Percentiles rank a stretch among this genome's conserved stretches.
Conservation (phyloP, 441 rosid species). For the Populus trichocarpa region DNA sequence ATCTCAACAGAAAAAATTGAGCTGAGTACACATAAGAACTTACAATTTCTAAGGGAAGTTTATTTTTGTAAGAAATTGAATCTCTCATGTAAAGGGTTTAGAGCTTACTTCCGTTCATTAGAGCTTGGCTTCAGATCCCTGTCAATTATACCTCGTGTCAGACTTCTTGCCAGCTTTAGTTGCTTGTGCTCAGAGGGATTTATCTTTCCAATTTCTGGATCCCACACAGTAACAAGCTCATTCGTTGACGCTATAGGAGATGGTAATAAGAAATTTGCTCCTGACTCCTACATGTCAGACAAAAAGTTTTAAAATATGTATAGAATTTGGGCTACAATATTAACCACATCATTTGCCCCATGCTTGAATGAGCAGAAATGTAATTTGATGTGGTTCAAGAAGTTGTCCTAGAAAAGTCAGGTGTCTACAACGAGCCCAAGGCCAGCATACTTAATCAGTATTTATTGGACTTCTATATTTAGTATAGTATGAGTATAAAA, state of each 20-base stretch:
- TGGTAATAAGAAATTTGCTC: slow-evolving; percentile 81
- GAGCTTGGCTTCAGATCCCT: slow-evolving; percentile 95
- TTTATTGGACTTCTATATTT: background rate
- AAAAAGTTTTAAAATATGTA: slow-evolving; percentile 8
- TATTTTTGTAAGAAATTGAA: slow-evolving; percentile 5
- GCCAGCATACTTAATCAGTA: background rate
- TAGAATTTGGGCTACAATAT: background rate
- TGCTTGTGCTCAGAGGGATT: slow-evolving; percentile 98
- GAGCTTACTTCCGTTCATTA: slow-evolving; percentile 78
- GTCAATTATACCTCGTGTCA: slow-evolving; percentile 92
- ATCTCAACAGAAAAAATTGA: background rate
- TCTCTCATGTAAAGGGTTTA: slow-evolving; percentile 4
- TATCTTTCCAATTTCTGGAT: slow-evolving; percentile 83
- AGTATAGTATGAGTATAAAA: background rate
- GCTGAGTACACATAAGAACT: background rate
- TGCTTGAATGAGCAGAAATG: background rate
- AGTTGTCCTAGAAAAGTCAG: background rate
- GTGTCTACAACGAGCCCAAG: background rate
- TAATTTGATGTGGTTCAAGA: background rate
- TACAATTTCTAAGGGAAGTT: background rate
- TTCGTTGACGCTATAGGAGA: slow-evolving; percentile 88
- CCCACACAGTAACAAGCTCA: slow-evolving; percentile 95
- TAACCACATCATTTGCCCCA: background rate
- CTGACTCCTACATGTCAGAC: slow-evolving; percentile 61
- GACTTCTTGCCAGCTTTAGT: slow-evolving; percentile 94